Base-by-base conservation (phyloP, 345 rosid species). In the Melastoma malabathricum region DNA sequence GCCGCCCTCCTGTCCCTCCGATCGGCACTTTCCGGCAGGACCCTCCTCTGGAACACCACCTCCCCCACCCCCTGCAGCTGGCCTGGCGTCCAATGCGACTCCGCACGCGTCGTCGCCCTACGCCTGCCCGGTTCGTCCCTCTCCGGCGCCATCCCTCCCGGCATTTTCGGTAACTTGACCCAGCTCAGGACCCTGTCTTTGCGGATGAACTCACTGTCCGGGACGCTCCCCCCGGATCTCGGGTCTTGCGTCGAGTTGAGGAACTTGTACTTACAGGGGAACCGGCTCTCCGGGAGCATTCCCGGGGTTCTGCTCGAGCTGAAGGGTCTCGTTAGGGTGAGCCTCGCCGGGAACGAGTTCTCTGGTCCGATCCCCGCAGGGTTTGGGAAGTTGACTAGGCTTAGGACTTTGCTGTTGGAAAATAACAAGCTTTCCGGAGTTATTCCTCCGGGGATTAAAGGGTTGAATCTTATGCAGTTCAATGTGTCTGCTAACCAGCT, bases 81-180 rank as follows among this genome's bases (percentile, higher is more conserved):
- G 97, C 64, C 82, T 13, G 99, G 99, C 19, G 95, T 92, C 20
- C 18, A 0, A 0, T 92, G 97, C 67, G 70, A 68, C 59, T 63
- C 62, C 55, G 69, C 62, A 63, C 83, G 97, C 10, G 97, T 93
- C 3, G 69, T 79, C 10, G 74, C n/a, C n/a, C 82, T 93, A 20
- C 80, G 79, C 48, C 70, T 93, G 0, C 99, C 99, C 51, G 95
- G 97, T 0, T 77, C 74, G 7, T 73, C 88, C 3, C 94, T 93
- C 59, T 61, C 78, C 29, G 97, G 99, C 3, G 41, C 67, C 10
- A 68, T 93, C 15, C 97, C 95, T 0, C 17, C 47, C 29, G 97
- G 90, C 46, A 61, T 88, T 60, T 72, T 93, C 51, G 77, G 83
- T 10, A 88, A 93, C 65, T 63, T 93, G 54, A 84, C 99, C 0